Evolutionary conservation across 345 rosid species (phyloP).

Genomic region (Orychophragmus violaceus): DNA sequence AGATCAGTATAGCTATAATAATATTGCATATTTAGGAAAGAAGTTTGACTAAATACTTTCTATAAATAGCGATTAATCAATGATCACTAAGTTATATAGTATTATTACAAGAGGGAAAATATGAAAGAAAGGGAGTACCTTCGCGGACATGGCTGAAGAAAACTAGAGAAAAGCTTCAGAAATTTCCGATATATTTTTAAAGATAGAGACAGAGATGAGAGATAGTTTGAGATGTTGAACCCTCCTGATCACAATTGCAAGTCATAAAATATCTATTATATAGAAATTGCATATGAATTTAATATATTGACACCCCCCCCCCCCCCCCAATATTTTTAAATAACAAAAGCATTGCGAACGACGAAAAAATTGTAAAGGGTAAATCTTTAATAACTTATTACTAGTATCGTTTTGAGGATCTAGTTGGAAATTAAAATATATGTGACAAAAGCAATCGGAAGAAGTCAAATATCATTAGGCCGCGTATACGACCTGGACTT

Average conservation of each 20-base stretch:
- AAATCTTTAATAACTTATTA: neutral
- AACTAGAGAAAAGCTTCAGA: neutral
- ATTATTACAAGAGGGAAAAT: neutral
- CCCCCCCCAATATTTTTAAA: neutral
- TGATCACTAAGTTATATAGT: neutral
- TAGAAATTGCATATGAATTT: neutral
- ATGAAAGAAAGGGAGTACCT: slow-evolving; percentile 1
- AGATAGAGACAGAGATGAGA: neutral
- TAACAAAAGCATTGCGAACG: neutral
- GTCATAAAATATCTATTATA: neutral
- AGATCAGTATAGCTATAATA: neutral
- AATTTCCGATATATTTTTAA: neutral
- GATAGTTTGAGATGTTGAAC: neutral
- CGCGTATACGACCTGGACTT: neutral
- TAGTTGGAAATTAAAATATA: neutral
- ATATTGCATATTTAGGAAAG: neutral
- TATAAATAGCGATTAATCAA: neutral
- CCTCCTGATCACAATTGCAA: slow-evolving; percentile 9
- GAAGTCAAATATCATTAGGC: neutral
- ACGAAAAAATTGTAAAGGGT: neutral
- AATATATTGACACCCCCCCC: no score
- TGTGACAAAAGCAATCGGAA: neutral
- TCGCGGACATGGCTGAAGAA: slow-evolving; percentile 14
- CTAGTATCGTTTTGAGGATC: neutral
- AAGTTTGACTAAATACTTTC: neutral